These are phyloP conservation scores for Striga asiatica DNA, from an alignment of 257 asterid species.

Conservation along the genomic window DNA sequence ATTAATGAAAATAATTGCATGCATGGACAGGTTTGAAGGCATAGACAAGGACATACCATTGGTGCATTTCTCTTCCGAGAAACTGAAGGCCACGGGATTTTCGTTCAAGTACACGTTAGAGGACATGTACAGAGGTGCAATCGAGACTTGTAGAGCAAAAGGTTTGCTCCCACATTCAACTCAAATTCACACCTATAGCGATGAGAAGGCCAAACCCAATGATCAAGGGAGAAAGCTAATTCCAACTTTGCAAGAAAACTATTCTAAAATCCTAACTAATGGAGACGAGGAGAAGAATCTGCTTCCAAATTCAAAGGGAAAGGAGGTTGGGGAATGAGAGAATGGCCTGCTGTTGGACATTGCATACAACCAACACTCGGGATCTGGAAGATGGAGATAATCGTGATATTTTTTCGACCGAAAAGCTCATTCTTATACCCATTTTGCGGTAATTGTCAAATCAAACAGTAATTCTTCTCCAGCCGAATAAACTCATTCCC, in stretches of 20 bases:
- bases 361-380: not conserved
- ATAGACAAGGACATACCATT: conserved; percentile 55
- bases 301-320: not conserved
- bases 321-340: conserved; percentile 9
- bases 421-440: too few relatives aligned
- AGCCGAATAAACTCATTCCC: too few relatives aligned
- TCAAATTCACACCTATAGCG: conserved; percentile 22
- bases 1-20: not conserved
- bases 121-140: conserved; percentile 81
- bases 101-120: conserved; percentile 59
- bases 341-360: conserved; percentile 13
- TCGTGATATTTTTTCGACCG: conserved; percentile 9
- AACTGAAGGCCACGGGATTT: conserved; percentile 56
- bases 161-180: conserved; percentile 60
- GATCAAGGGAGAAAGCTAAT: conserved; percentile 9
- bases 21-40: conserved; percentile 56
- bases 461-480: too few relatives aligned
- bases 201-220: conserved; percentile 15
- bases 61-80: conserved; percentile 72
- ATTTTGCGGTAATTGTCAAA: too few relatives aligned
- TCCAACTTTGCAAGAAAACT: conserved; percentile 10
- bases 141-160: conserved; percentile 61
- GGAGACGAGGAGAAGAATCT: not conserved
- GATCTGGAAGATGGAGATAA: conserved; percentile 10
- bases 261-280: too few relatives aligned